Percentiles rank a stretch among this genome's conserved stretches.
Evolutionary conservation across 495 filamentous ascomycete genomes (phyloP).

Genomic region (Cladorrhinum samala): DNA sequence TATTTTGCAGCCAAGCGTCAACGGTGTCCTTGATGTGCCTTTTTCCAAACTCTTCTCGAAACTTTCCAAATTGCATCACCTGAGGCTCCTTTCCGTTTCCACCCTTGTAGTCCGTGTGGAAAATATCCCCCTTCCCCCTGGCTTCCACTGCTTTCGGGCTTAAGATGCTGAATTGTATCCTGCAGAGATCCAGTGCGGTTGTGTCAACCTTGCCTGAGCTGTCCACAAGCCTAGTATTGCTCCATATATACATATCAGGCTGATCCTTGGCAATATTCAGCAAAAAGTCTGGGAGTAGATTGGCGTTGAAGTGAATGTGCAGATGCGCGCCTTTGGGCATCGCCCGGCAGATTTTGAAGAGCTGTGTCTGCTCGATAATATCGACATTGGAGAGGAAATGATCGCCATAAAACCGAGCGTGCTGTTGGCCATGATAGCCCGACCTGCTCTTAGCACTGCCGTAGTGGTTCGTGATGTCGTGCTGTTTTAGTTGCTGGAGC

Average conservation of each 20-base stretch:
- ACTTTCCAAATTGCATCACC: conserved; percentile 34
- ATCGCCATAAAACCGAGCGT: conserved; percentile 31
- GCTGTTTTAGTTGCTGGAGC: conserved; percentile 25
- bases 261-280: conserved; percentile 45
- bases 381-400: conserved; percentile 45
- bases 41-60: conserved; percentile 19
- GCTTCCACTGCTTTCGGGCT: conserved; percentile 18
- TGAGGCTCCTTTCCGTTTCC: conserved; percentile 5
- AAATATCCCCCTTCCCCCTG: conserved; percentile 14
- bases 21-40: conserved; percentile 8
- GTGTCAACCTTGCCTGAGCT: conserved; percentile 6
- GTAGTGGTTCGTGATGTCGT: conserved; percentile 27
- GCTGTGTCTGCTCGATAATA: conserved; percentile 38
- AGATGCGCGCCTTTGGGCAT: conserved; percentile 53
- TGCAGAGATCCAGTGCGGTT: conserved; percentile 33
- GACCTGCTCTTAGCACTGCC: conserved; percentile 8
- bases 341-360: conserved; percentile 35
- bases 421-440: conserved; percentile 27
- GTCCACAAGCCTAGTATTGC: conserved; percentile 30
- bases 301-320: conserved; percentile 54
- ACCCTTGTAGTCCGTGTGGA: conserved; percentile 20
- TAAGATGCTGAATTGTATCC: conserved; percentile 46
- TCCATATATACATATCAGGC: conserved; percentile 48
- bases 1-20: conserved; percentile 41
- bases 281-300: conserved; percentile 42